Conservation (phyloP, 306 rosid genomes). For the Abrus precatorius region DNA sequence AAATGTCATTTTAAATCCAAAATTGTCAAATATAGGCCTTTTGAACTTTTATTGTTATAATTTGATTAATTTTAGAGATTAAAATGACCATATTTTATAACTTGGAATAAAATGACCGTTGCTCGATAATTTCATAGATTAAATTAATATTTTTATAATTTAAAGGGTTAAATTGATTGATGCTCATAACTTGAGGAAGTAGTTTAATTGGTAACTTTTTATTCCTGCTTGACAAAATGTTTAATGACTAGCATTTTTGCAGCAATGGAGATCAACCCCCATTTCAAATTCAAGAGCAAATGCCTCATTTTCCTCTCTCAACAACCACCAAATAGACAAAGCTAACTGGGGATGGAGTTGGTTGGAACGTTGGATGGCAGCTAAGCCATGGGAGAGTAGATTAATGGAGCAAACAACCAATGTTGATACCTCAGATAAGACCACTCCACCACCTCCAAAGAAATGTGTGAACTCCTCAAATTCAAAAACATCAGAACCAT, state of each 20-base stretch:
- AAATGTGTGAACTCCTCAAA: conserved; percentile 53
- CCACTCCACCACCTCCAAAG: conserved; percentile 68
- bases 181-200: not conserved
- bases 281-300: conserved; percentile 54
- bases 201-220: not conserved
- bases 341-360: conserved; percentile 90
- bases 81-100: no score
- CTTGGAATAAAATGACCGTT: no score
- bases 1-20: no score
- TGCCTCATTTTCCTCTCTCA: conserved; percentile 52
- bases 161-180: no score
- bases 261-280: conserved; percentile 82
- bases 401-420: conserved; percentile 77
- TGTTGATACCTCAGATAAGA: conserved; percentile 58
- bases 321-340: conserved; percentile 64
- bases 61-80: no score
- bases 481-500: conserved; percentile 47
- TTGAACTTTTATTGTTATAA: no score
- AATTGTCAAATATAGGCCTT: no score
- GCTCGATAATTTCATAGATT: no score
- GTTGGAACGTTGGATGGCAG: conserved; percentile 98
- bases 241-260: conserved; percentile 21
- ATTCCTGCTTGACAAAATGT: not conserved
- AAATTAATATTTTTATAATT: no score
- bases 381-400: conserved; percentile 94